Evolutionary conservation across 352 stramenopile species (phyloP), one percentile per base, ranked within the genome.

Genomic region (Phytophthora multivora): DNA sequence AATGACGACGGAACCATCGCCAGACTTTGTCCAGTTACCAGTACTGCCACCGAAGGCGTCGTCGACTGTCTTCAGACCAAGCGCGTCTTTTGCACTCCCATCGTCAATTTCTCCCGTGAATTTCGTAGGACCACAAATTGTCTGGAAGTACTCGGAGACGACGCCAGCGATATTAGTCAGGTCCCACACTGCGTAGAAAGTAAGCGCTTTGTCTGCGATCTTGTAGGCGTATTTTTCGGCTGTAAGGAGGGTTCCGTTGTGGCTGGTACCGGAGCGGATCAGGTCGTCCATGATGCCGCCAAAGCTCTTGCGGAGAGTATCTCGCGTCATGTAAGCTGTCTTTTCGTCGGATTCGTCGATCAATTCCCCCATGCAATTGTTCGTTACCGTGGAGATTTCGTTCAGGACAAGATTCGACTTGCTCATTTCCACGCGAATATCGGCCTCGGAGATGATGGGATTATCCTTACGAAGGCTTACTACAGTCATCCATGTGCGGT

Each of bases 271-370:
- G 18, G 62, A 65, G 7, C 64, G 56, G 10, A 85, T 59, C 28
- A 82, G 47, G 51, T 71, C 51, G 35, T 81, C 69, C 30, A 85
- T 56, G 49, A 85, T 77, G n/a, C 66, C 66, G 4, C 76, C 58
- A 10, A 83, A 46, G 13, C 59, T 73, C 67, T 78, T 83, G 31
- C 73, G 65, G 28, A 86, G 74, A 3, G 63, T 54, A 26, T 81
- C 76, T 33, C 79, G 76, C 9, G 57, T 68, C 4, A 36, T 35
- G 43, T 66, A 77, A 8, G 55, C 62, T 5, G 30, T 19, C 2
- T 26, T 15, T 4, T 52, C 30, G 7, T 57, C 36, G 5, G 50
- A 65, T 6, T 68, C 51, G 1, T 41, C 39, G 18, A 56, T 51
- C 18, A 71, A 63, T 25, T 75, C 64, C 26, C 75, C 52, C 30